Conservation (phyloP, 805 yeast genomes). For the Schizosaccharomyces japonicus region DNA sequence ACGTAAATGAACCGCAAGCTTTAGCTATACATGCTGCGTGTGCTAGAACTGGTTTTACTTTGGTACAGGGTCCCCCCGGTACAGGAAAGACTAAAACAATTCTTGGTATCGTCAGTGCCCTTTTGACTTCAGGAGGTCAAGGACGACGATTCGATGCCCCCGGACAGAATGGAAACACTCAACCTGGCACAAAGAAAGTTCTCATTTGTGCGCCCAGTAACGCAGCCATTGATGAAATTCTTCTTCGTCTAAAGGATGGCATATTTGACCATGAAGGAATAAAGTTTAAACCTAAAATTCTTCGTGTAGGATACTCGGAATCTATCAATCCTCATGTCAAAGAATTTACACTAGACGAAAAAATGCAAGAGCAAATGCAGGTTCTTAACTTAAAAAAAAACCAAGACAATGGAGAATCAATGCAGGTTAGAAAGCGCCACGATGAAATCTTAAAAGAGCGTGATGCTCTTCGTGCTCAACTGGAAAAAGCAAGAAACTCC, state of each 20-base stretch:
- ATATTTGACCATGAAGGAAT: conserved; percentile 24
- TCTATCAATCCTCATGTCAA: conserved; percentile 62
- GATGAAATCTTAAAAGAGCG: conserved; percentile 22
- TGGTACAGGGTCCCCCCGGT: conserved; percentile 96
- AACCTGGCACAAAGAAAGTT: conserved; percentile 24
- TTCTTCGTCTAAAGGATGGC: conserved; percentile 55
- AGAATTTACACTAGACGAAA: conserved; percentile 65
- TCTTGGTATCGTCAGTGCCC: conserved; percentile 32
- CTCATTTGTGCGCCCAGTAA: conserved; percentile 93
- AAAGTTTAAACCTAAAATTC: conserved; percentile 37
- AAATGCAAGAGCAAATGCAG: conserved; percentile 20
- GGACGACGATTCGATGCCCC: conserved; percentile 10
- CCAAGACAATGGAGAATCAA: not conserved
- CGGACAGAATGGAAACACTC: conserved; percentile 9
- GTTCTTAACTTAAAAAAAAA: conserved; percentile 28
- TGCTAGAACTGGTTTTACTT: conserved; percentile 45
- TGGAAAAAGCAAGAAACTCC: conserved; percentile 26
- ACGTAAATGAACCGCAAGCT: conserved; percentile 76
- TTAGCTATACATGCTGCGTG: conserved; percentile 59
- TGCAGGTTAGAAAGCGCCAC: conserved; percentile 7
- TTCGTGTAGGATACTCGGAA: conserved; percentile 75
- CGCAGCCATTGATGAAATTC: conserved; percentile 94
- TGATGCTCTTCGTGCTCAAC: conserved; percentile 28
- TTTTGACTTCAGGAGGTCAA: conserved; percentile 32
- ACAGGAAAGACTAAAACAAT: conserved; percentile 93